Evolutionary conservation across 345 rosid genomes (phyloP).

Genomic region (Durio zibethinus): DNA sequence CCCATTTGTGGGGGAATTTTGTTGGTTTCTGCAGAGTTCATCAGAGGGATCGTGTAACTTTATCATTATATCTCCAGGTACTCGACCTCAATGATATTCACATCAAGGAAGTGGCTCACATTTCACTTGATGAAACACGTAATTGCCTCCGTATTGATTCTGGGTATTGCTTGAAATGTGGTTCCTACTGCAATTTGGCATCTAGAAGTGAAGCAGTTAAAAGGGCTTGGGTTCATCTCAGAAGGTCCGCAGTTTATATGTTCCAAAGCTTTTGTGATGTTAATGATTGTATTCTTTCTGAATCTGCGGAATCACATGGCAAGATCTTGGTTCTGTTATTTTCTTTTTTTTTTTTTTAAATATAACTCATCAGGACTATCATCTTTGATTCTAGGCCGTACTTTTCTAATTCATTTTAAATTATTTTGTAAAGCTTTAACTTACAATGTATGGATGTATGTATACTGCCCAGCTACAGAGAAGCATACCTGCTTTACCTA

Average conservation of each 20-base stretch:
- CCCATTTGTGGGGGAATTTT: background rate
- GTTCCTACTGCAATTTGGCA: conserved; percentile 41
- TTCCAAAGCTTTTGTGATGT: background rate
- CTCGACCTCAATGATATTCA: conserved; percentile 25
- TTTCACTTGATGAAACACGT: conserved; percentile 25
- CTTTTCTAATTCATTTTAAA: background rate
- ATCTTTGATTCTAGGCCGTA: background rate
- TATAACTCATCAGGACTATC: background rate
- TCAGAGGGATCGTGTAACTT: conserved; percentile 7
- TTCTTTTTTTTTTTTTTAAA: background rate
- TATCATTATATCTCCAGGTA: conserved; percentile 30
- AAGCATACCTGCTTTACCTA: background rate
- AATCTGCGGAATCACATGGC: background rate
- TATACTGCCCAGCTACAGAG: background rate
- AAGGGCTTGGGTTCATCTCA: conserved; percentile 49
- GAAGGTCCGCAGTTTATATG: conserved; percentile 35
- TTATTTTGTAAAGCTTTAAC: background rate
- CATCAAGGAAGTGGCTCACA: conserved; percentile 28
- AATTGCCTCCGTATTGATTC: conserved; percentile 30
- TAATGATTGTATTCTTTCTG: background rate
- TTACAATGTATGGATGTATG: background rate
- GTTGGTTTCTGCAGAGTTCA: background rate
- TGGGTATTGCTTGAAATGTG: conserved; percentile 63
- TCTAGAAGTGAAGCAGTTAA: conserved; percentile 38
- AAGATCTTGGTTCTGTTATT: background rate